These are phyloP conservation scores for Pyrus hybrid DNA, from an alignment of 331 rosid genomes.

Conservation along the genomic window DNA sequence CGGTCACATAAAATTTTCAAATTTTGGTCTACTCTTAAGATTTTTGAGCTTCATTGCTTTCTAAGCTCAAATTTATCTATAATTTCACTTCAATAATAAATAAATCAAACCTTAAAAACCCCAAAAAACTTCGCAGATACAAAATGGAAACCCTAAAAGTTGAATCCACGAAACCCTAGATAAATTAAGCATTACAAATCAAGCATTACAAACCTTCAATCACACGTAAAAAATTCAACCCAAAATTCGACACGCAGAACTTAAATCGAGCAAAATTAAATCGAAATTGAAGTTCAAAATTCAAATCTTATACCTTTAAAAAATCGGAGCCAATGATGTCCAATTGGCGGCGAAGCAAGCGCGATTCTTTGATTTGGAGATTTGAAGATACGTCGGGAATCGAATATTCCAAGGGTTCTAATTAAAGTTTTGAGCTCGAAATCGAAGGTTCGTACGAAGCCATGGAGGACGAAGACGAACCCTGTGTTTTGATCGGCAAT, in stretches of 20 bases:
- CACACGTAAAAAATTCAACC: background rate
- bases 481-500: constrained; percentile 77
- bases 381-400: constrained; percentile 20
- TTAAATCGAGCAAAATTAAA: background rate
- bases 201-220: constrained; percentile 18
- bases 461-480: constrained; percentile 48
- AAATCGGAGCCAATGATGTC: background rate
- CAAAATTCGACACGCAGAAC: background rate
- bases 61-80: background rate
- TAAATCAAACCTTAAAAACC: background rate
- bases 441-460: constrained; percentile 64
- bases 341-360: background rate
- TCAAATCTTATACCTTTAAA: constrained; percentile 7
- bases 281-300: background rate
- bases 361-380: constrained; percentile 7
- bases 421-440: constrained; percentile 41
- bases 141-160: constrained; percentile 42
- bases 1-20: background rate
- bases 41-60: constrained; percentile 1
- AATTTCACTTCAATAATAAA: constrained; percentile 15
- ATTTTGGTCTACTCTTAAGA: background rate
- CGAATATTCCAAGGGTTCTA: constrained; percentile 16
- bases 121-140: background rate
- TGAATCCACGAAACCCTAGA: constrained; percentile 18
- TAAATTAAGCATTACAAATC: constrained; percentile 9